Base-by-base conservation (phyloP, 2,329 filamentous ascomycete genomes). In the Aspergillus sp. region DNA sequence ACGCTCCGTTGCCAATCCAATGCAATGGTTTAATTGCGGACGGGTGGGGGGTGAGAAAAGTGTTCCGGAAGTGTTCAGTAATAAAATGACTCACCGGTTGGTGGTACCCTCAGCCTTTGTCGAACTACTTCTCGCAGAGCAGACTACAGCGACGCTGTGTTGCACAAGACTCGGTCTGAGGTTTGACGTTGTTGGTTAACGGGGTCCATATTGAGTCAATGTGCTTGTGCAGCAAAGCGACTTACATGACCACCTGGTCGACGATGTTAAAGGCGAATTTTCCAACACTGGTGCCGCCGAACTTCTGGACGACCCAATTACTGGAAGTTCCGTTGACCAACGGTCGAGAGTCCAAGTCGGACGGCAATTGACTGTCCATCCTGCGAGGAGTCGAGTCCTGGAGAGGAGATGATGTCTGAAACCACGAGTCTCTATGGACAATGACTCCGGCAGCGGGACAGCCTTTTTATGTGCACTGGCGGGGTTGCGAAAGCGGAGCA, bases 51-150 rank as follows among this genome's bases (percentile, higher is more conserved):
- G 35, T 7, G 13, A 13, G n/a, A 24, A 36, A 50, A 48, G 24
- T 17, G 22, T 36, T 36, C 52, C 50, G 46, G 42, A 33, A 41
- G 36, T 36, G 44, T 17, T 16, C 24, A 35, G 49, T 35, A 48
- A 43, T 50, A 49, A n/a, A 43, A 55, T 66, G 70, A 82, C 86
- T 83, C 76, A 92, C 88, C 91, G 84, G 74, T 95, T 97, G 35
- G 94, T 99, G 54, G 94, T 99, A 56, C 94, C 94, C 63, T 95
- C 90, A 50, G 86, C 84, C 77, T 99, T 99, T 70, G 93, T 95
- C 57, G 90, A 92, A 54, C 89, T 94, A 75, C 91, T 96, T 69
- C 94, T 82, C 40, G 94, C 94, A 55, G 94, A 99, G 76, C 94
- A 99, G 52, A 99, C 93, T 52, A 99, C 87, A 51, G 91, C 92